Percentiles rank a stretch among this genome's conserved stretches.
phyloP scores from a whole-genome alignment of 2,329 filamentous ascomycete genomes.

The Fusarium tupiense region DNA sequence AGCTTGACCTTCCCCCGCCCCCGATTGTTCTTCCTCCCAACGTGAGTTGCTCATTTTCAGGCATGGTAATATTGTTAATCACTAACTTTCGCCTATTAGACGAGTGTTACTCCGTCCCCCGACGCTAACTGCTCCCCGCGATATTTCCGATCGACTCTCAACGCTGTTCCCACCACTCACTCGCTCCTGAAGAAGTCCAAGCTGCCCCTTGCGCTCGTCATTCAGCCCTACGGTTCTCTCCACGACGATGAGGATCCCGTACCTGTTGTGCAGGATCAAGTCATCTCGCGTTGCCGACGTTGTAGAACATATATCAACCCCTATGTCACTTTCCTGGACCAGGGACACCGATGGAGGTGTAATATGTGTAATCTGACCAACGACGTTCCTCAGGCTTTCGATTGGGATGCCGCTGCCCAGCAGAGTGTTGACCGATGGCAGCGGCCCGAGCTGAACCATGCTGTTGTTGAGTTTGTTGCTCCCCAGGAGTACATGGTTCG shows the following conservation, averaged over 20 bases:
- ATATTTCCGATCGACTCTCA: slow-evolving; percentile 94
- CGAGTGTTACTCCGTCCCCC: slow-evolving; percentile 90
- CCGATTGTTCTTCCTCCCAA: slow-evolving; percentile 91
- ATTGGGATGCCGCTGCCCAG: slow-evolving; percentile 94
- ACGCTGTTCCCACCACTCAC: slow-evolving; percentile 91
- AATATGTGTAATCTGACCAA: slow-evolving; percentile 99
- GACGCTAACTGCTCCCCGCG: slow-evolving; percentile 91
- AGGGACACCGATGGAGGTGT: slow-evolving; percentile 97
- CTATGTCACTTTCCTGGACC: slow-evolving; percentile 94
- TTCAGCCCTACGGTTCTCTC: slow-evolving; percentile 92
- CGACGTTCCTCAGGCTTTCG: slow-evolving; percentile 98
- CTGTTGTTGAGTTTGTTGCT: slow-evolving; percentile 97
- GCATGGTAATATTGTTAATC: background rate
- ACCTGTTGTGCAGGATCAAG: slow-evolving; percentile 93
- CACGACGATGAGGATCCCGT: slow-evolving; percentile 93
- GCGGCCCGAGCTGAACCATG: slow-evolving; percentile 90
- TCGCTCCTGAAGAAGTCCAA: slow-evolving; percentile 96
- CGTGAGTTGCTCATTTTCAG: slow-evolving; percentile 64
- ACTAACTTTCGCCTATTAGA: slow-evolving; percentile 64
- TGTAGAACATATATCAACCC: slow-evolving; percentile 98
- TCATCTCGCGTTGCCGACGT: slow-evolving; percentile 94
- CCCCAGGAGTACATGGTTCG: slow-evolving; percentile 99
- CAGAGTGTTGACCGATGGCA: slow-evolving; percentile 94
- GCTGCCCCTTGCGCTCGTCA: slow-evolving; percentile 92
- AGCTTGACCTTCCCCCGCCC: slow-evolving; percentile 90